Conservation (phyloP, 2,329 filamentous ascomycete species). For the Fusarium tuaranense region DNA sequence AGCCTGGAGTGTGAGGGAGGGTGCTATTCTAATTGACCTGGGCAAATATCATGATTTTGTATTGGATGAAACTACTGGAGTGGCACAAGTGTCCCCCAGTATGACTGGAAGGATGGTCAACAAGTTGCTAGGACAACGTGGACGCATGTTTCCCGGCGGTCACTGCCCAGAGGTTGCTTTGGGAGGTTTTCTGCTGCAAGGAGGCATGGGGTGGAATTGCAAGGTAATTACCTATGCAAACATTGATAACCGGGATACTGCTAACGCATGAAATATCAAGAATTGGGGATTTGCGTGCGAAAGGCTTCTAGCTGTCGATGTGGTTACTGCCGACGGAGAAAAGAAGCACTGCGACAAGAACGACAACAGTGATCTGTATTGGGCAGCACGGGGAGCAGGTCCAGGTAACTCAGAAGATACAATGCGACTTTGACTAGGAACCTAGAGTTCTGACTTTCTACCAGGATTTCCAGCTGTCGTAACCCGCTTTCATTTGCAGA, state of each 20-base stretch:
- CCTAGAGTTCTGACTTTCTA: background rate
- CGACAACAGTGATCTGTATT: slow-evolving; percentile 60
- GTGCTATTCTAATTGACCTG: slow-evolving; percentile 57
- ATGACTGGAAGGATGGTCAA: slow-evolving; percentile 60
- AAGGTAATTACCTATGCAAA: slow-evolving; percentile 48
- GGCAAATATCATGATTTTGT: slow-evolving; percentile 47
- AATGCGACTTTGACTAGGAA: fast-evolving
- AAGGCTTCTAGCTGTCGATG: slow-evolving; percentile 57
- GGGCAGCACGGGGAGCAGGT: slow-evolving; percentile 62
- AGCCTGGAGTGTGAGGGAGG: slow-evolving; percentile 61
- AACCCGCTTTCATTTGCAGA: slow-evolving; percentile 61
- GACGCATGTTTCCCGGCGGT: slow-evolving; percentile 63
- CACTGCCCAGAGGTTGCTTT: slow-evolving; percentile 69
- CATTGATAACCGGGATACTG: too few species aligned
- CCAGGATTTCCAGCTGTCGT: slow-evolving; percentile 65
- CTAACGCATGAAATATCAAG: slow-evolving; percentile 41
- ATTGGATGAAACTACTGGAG: slow-evolving; percentile 52
- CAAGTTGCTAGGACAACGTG: slow-evolving; percentile 49
- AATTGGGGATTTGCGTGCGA: slow-evolving; percentile 69
- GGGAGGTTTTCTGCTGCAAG: slow-evolving; percentile 67
- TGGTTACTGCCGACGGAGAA: slow-evolving; percentile 59
- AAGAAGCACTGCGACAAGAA: slow-evolving; percentile 49
- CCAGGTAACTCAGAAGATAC: slow-evolving; percentile 42
- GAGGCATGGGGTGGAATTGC: slow-evolving; percentile 70
- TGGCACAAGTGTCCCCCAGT: slow-evolving; percentile 58